Evolutionary conservation across 495 filamentous ascomycete species (phyloP).

Genomic region (Diplogelasinospora grovesii): DNA sequence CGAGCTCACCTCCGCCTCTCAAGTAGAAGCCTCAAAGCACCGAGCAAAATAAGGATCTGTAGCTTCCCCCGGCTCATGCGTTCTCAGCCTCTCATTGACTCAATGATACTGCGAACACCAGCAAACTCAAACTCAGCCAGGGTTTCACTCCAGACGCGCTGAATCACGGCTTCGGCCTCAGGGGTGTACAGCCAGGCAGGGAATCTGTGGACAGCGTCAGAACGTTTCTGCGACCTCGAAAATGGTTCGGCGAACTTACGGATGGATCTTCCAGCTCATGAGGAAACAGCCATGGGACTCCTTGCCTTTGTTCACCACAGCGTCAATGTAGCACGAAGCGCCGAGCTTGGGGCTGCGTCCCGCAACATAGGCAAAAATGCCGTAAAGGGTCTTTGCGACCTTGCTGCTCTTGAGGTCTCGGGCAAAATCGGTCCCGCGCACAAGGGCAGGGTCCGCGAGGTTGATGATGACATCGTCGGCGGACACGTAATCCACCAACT

Average conservation of each 20-base stretch:
- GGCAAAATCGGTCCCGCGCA: slow-evolving; percentile 35
- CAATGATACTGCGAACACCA: slow-evolving; percentile 27
- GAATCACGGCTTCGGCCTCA: slow-evolving; percentile 29
- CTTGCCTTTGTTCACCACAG: slow-evolving; percentile 32
- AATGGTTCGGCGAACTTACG: slow-evolving; percentile 26
- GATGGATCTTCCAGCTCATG: slow-evolving; percentile 35
- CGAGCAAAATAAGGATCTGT: no score
- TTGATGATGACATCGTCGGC: slow-evolving; percentile 44
- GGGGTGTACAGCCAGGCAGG: slow-evolving; percentile 23
- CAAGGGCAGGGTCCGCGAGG: slow-evolving; percentile 38
- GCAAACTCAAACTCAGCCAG: slow-evolving; percentile 36
- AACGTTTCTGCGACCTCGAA: no score
- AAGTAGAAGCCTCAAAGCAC: no score
- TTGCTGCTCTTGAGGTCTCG: slow-evolving; percentile 20
- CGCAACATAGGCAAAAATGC: no score
- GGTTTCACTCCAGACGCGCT: slow-evolving; percentile 39
- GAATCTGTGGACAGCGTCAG: no score
- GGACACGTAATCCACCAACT: slow-evolving; percentile 35
- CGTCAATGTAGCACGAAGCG: slow-evolving; percentile 36
- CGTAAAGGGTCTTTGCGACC: slow-evolving; percentile 13
- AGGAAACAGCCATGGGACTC: slow-evolving; percentile 39
- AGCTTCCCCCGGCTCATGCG: no score
- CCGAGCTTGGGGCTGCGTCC: slow-evolving; percentile 27
- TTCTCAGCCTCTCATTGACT: slow-evolving; percentile 10
- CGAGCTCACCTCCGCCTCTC: no score